Percentiles rank a stretch among this genome's conserved stretches.
phyloP scores from a whole-genome alignment of 371 early-diverging fungal genomes.

The Polyrhizophydium stewartii region DNA sequence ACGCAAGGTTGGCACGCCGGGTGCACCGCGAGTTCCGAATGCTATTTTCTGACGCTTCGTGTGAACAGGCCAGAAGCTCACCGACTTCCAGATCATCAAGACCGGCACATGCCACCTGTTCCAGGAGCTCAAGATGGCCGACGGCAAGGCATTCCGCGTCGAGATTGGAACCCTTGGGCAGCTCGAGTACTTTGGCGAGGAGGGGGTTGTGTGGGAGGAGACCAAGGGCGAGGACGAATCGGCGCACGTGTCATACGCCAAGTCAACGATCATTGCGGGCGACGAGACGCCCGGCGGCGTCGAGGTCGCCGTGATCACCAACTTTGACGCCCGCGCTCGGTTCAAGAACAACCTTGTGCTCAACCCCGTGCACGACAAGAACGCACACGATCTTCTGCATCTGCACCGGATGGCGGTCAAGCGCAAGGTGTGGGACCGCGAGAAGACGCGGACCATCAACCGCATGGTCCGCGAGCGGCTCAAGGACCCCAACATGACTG shows the following conservation, averaged over 20 bases:
- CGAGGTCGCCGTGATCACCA: slow-evolving; percentile 10
- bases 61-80: slow-evolving; percentile 9
- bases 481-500: slow-evolving; percentile 1
- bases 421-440: neutral
- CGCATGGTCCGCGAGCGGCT: neutral
- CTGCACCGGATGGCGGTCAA: neutral
- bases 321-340: slow-evolving; percentile 13
- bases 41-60: no score
- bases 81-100: slow-evolving; percentile 7
- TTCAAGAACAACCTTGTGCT: slow-evolving; percentile 7
- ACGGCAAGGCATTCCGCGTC: slow-evolving; percentile 6
- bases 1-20: slow-evolving; percentile 14
- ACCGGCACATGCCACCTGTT: slow-evolving; percentile 10
- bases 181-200: slow-evolving; percentile 17
- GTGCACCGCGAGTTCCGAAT: no score
- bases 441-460: neutral
- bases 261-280: slow-evolving; percentile 13
- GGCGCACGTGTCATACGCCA: slow-evolving; percentile 1
- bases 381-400: neutral
- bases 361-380: neutral
- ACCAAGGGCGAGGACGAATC: neutral
- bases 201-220: slow-evolving; percentile 16
- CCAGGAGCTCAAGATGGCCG: slow-evolving; percentile 1
- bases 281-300: slow-evolving; percentile 4
- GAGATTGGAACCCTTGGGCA: slow-evolving; percentile 18